Conservation (phyloP, 1,284 basidiomycete genomes). For the Volvariella volvacea region DNA sequence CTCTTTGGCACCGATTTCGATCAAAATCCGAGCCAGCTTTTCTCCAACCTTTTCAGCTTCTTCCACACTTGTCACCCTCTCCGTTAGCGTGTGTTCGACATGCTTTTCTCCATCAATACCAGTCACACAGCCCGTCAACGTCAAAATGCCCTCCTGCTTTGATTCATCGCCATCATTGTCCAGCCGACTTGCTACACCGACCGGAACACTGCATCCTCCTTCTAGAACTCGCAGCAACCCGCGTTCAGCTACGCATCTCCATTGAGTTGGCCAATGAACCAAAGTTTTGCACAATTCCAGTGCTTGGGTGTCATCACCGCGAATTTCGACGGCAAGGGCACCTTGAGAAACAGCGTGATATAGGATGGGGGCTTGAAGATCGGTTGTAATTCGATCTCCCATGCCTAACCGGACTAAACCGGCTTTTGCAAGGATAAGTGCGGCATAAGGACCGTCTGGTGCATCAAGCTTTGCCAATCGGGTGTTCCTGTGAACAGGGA, state of each 20-base stretch:
- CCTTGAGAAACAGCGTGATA: conserved; percentile 94
- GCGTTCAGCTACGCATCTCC: conserved; percentile 78
- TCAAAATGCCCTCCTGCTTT: conserved; percentile 34
- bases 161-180: conserved; percentile 12
- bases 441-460: conserved; percentile 77
- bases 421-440: conserved; percentile 90
- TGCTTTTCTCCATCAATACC: conserved; percentile 66
- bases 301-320: conserved; percentile 60
- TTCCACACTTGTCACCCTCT: conserved; percentile 43
- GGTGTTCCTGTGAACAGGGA: conserved; percentile 58
- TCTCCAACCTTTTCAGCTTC: conserved; percentile 69
- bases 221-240: conserved; percentile 84
- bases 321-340: conserved; percentile 86
- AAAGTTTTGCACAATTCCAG: conserved; percentile 58
- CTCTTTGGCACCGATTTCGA: conserved; percentile 63
- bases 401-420: conserved; percentile 84
- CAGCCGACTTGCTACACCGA: conserved; percentile 71
- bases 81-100: conserved; percentile 58
- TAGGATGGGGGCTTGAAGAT: conserved; percentile 70
- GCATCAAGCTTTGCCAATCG: conserved; percentile 91
- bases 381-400: conserved; percentile 73
- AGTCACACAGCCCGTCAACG: conserved; percentile 75
- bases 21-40: conserved; percentile 56
- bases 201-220: conserved; percentile 96
- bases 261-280: conserved; percentile 73